These are phyloP conservation scores for Golubevia pallescens DNA, from an alignment of 1,284 basidiomycete species.

Conservation along the genomic window DNA sequence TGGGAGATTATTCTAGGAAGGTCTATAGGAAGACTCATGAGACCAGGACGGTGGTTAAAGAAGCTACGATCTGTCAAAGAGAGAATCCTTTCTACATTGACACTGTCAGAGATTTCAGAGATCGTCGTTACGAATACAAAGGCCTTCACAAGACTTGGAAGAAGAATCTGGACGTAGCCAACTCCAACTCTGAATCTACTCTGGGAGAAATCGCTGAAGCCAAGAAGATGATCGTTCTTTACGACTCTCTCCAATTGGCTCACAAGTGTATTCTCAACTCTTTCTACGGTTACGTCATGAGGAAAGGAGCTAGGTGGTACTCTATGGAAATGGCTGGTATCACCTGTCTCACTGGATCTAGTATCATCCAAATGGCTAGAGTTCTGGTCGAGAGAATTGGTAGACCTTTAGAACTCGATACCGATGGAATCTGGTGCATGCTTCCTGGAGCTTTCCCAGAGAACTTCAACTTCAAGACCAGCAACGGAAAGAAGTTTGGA, in stretches of 20 bases:
- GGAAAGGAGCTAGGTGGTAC: slow-evolving; percentile 63
- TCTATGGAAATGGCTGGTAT: slow-evolving; percentile 65
- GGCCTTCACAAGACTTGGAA: slow-evolving; percentile 65
- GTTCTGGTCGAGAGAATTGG: slow-evolving; percentile 62
- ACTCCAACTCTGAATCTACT: slow-evolving; percentile 22
- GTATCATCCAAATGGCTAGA: slow-evolving; percentile 64
- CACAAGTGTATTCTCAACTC: slow-evolving; percentile 65
- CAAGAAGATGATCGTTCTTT: slow-evolving; percentile 64
- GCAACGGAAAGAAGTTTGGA: slow-evolving; percentile 53
- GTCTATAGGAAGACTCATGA: slow-evolving; percentile 63
- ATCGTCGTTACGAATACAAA: slow-evolving; percentile 64
- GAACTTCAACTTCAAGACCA: slow-evolving; percentile 57
- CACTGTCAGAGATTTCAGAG: slow-evolving; percentile 62
- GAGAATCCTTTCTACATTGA: slow-evolving; percentile 65
- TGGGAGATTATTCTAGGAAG: slow-evolving; percentile 61
- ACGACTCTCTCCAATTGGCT: slow-evolving; percentile 63
- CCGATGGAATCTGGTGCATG: slow-evolving; percentile 65
- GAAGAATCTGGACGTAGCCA: slow-evolving; percentile 59
- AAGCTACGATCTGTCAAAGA: slow-evolving; percentile 62
- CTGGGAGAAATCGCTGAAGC: slow-evolving; percentile 46
- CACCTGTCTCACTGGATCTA: slow-evolving; percentile 61
- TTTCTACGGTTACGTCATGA: slow-evolving; percentile 65
- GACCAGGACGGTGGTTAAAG: slow-evolving; percentile 59
- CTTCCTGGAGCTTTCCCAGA: slow-evolving; percentile 62
- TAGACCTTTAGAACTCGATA: slow-evolving; percentile 61